Evolutionary conservation across 2,329 filamentous ascomycete species (phyloP).

Genomic region (Cladophialophora chaetospira): DNA sequence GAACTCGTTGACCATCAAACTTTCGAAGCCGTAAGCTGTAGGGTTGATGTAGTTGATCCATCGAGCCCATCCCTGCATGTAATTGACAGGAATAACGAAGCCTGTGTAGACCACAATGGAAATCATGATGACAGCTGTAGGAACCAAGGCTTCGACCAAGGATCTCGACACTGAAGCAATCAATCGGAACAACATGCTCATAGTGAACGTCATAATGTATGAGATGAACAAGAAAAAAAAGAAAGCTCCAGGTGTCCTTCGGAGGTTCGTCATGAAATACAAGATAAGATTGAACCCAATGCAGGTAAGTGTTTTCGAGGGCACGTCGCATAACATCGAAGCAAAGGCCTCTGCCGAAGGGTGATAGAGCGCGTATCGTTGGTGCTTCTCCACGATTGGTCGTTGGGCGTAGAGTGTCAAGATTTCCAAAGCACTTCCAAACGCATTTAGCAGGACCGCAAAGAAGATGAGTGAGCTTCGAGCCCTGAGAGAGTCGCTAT

Average conservation of each 20-base stretch:
- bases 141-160: conserved; percentile 59
- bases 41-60: conserved; percentile 71
- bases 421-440: conserved; percentile 68
- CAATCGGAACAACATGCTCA: conserved; percentile 65
- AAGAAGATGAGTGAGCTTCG: conserved; percentile 68
- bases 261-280: conserved; percentile 85
- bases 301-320: conserved; percentile 74
- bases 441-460: conserved; percentile 61
- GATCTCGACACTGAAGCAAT: conserved; percentile 75
- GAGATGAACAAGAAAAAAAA: conserved; percentile 80
- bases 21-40: conserved; percentile 66
- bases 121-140: conserved; percentile 55
- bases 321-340: conserved; percentile 83
- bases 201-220: conserved; percentile 59
- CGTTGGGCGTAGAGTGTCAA: conserved; percentile 82
- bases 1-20: conserved; percentile 60
- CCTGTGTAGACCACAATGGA: conserved; percentile 66
- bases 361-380: conserved; percentile 84
- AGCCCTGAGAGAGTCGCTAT: conserved; percentile 62
- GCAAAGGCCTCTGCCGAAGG: conserved; percentile 82
- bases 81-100: conserved; percentile 62
- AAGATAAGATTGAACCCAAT: conserved; percentile 76
- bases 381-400: conserved; percentile 88
- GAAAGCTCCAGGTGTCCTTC: conserved; percentile 72
- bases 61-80: conserved; percentile 66